Evolutionary conservation across 352 stramenopile species (phyloP).

Genomic region (Phytophthora pseudosyringae): DNA sequence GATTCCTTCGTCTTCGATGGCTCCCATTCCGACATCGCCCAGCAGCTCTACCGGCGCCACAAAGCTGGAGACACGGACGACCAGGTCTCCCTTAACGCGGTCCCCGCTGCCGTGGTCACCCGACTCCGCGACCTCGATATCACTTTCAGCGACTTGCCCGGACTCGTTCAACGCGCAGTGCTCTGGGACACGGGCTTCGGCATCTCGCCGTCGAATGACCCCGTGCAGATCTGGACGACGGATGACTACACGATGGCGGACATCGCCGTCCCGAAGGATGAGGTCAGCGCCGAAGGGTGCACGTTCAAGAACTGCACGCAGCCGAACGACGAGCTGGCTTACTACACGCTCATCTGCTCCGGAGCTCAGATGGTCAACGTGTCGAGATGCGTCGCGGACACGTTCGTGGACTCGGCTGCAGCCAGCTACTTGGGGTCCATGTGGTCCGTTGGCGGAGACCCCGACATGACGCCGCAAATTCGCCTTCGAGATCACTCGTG

Average conservation of each 20-base stretch:
- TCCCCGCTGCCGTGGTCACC: slow-evolving; percentile 13
- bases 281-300: slow-evolving; percentile 24
- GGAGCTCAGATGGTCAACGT: slow-evolving; percentile 47
- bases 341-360: slow-evolving; percentile 36
- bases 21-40: slow-evolving; percentile 43
- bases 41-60: slow-evolving; percentile 38
- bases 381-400: slow-evolving; percentile 40
- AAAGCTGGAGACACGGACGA: slow-evolving; percentile 18
- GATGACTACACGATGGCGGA: slow-evolving; percentile 31
- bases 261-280: slow-evolving; percentile 25
- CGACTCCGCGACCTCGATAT: slow-evolving; percentile 13
- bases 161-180: slow-evolving; percentile 40
- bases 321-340: slow-evolving; percentile 23
- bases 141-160: slow-evolving; percentile 26
- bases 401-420: slow-evolving; percentile 19
- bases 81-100: slow-evolving; percentile 13
- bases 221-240: slow-evolving; percentile 32
- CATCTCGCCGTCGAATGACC: slow-evolving; percentile 20
- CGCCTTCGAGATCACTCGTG: slow-evolving; percentile 32
- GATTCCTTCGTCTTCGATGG: slow-evolving; percentile 38
- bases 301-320: slow-evolving; percentile 33
- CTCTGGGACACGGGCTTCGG: slow-evolving; percentile 48
- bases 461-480: slow-evolving; percentile 21
- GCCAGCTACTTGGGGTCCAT: slow-evolving; percentile 30
- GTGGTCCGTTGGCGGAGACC: slow-evolving; percentile 35